Base-by-base conservation (phyloP, 2,329 filamentous ascomycete genomes). In the Clarireedia hainanense region DNA sequence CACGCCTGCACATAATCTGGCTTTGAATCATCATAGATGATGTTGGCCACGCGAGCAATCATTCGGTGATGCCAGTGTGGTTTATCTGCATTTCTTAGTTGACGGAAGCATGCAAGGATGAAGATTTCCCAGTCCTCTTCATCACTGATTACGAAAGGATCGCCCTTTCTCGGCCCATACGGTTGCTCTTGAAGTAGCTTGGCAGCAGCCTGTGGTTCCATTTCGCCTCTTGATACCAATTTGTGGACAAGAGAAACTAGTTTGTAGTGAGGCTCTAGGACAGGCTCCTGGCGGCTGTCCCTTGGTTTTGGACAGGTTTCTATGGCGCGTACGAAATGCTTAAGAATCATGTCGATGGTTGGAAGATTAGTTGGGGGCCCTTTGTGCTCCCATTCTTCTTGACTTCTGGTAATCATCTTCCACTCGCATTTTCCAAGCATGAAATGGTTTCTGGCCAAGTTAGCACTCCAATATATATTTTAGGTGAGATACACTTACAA, bases 1-100 rank as follows among this genome's bases (percentile, higher is more conserved):
- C 78, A 78, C 10, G 78, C 75, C 45, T 63, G 57, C 1, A 59
- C 73, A 17, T 73, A 67, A 51, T 78, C 75, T 47, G 75, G 74
- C 10, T 70, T 64, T 2, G 72, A 68, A 42, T 80, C 78, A 56
- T 85, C 77, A 61, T 81, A 86, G 6, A 85, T 72, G 42, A 86
- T 75, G 61, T 79, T 78, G 5, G 83, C 84, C 57, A 77, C 77
- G 59, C 84, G 77, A 52, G 76, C 76, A 51, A 83, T 81, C 76
- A 89, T 87, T 15, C 86, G 80, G 68, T 89, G 86, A 67, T 89
- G 86, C 86, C 86, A 89, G 61, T 86, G 84, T 3, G 83, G 80
- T 67, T 88, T 88, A 67, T 89, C 86, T 2, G 81, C 80, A 49
- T 58, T 63, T 36, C 64, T 61, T 17, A 69, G 60, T 40, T 65